These are phyloP conservation scores for Yamadazyma nakazawae DNA, from an alignment of 805 yeast species.

Conservation along the genomic window DNA sequence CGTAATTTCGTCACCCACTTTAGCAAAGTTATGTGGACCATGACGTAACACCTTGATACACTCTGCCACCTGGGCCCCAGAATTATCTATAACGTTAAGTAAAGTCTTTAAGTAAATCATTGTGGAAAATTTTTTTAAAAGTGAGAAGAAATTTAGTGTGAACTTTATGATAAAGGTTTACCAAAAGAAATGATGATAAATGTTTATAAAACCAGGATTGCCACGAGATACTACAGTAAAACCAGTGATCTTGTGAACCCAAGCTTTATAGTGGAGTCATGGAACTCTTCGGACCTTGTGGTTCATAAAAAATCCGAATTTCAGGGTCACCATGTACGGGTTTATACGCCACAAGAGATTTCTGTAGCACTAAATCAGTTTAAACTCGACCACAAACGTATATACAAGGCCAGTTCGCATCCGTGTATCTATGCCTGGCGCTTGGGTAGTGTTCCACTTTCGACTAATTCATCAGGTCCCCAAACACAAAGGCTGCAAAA, in stretches of 20 bases:
- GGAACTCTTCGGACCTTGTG: constrained; percentile 31
- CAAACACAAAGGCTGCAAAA: not conserved
- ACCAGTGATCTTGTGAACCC: not conserved
- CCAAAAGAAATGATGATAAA: no score
- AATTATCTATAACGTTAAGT: constrained; percentile 88
- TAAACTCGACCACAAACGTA: constrained; percentile 41
- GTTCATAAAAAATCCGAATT: constrained; percentile 60
- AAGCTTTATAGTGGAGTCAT: constrained; percentile 9
- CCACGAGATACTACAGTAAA: not conserved
- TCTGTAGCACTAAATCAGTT: constrained; percentile 41
- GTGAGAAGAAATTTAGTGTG: not conserved
- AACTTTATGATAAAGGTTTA: no score
- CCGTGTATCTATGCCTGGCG: constrained; percentile 77
- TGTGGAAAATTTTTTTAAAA: constrained; percentile 5
- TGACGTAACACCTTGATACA: constrained; percentile 94
- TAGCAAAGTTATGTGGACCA: constrained; percentile 77
- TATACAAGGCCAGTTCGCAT: constrained; percentile 58
- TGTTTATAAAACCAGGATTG: no score
- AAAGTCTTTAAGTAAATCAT: constrained; percentile 91
- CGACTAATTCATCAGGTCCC: not conserved
- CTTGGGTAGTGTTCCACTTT: constrained; percentile 26
- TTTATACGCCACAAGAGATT: constrained; percentile 42
- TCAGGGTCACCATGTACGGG: constrained; percentile 54
- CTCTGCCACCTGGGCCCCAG: constrained; percentile 92
- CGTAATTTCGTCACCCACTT: constrained; percentile 88